phyloP scores from a whole-genome alignment of 1,284 basidiomycete genomes.

The Moesziomyces sp. region DNA sequence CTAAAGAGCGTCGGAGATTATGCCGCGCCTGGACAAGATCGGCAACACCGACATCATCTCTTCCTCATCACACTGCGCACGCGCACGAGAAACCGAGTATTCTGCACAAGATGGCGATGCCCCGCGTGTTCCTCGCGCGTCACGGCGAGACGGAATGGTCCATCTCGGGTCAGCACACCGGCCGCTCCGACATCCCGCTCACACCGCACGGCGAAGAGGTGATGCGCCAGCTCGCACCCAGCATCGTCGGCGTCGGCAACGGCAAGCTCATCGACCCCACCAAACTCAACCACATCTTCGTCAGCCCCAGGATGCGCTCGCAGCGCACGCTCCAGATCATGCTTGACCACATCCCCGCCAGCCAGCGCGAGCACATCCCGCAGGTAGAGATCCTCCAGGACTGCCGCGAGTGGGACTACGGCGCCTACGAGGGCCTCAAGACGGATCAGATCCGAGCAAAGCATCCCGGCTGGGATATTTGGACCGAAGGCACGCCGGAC shows the following conservation, averaged over 20 bases:
- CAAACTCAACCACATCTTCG: slow-evolving; percentile 55
- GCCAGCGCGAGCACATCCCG: slow-evolving; percentile 36
- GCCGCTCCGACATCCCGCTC: slow-evolving; percentile 62
- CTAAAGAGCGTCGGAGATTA: background rate
- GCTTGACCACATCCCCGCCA: slow-evolving; percentile 47
- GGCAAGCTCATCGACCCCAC: slow-evolving; percentile 58
- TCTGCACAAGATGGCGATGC: slow-evolving; percentile 52
- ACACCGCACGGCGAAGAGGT: slow-evolving; percentile 60
- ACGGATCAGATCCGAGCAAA: slow-evolving; percentile 55
- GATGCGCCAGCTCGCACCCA: slow-evolving; percentile 55
- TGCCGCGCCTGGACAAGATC: background rate
- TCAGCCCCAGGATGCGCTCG: slow-evolving; percentile 56
- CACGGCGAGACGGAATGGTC: slow-evolving; percentile 67
- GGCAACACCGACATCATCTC: background rate
- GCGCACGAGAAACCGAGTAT: no score
- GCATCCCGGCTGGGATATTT: slow-evolving; percentile 64
- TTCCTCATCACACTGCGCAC: background rate
- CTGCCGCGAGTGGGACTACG: slow-evolving; percentile 67
- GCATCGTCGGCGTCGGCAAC: slow-evolving; percentile 54
- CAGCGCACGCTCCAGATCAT: slow-evolving; percentile 59
- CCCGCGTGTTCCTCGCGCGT: slow-evolving; percentile 62
- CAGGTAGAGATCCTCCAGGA: slow-evolving; percentile 50
- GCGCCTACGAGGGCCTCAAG: slow-evolving; percentile 65
- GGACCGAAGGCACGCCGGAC: slow-evolving; percentile 62
- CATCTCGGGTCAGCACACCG: slow-evolving; percentile 64